These are phyloP conservation scores for Yarrowia sp. DNA, from an alignment of 805 yeast species.

Conservation along the genomic window DNA sequence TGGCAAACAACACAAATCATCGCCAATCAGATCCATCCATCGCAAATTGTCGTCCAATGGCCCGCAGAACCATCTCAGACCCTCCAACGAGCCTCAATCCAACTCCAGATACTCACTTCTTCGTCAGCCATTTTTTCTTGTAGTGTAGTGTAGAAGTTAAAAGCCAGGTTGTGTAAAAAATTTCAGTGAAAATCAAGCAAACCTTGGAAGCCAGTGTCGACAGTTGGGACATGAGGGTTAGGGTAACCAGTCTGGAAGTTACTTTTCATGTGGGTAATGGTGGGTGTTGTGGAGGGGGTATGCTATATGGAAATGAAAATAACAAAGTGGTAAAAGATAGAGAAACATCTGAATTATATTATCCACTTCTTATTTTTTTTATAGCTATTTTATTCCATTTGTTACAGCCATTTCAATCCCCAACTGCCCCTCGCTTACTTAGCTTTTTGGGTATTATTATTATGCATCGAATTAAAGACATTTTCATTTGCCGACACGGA, in stretches of 20 bases:
- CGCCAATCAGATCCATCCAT: neutral
- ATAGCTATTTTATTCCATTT: neutral
- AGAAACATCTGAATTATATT: neutral
- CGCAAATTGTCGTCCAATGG: constrained; percentile 3
- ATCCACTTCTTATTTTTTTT: neutral
- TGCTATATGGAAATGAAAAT: neutral
- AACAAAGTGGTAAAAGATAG: neutral
- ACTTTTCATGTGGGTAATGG: neutral
- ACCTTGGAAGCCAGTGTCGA: constrained; percentile 22
- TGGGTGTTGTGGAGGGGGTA: neutral
- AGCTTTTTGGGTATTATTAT: neutral
- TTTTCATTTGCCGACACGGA: constrained; percentile 19
- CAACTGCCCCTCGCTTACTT: neutral
- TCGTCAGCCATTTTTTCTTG: constrained; percentile 42
- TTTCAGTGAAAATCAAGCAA: constrained; percentile 20
- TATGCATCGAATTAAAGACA: constrained; percentile 18
- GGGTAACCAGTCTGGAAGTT: constrained; percentile 23
- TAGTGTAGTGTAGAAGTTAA: constrained; percentile 27
- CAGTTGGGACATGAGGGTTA: constrained; percentile 20
- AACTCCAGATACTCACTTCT: constrained; percentile 35
- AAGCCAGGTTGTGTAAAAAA: constrained; percentile 17
- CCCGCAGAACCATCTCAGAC: neutral
- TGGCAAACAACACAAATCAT: neutral
- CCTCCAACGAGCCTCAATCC: neutral
- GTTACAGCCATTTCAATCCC: neutral